These are phyloP conservation scores for Neurospora sp. DNA, from an alignment of 495 filamentous ascomycete species.

Conservation along the genomic window DNA sequence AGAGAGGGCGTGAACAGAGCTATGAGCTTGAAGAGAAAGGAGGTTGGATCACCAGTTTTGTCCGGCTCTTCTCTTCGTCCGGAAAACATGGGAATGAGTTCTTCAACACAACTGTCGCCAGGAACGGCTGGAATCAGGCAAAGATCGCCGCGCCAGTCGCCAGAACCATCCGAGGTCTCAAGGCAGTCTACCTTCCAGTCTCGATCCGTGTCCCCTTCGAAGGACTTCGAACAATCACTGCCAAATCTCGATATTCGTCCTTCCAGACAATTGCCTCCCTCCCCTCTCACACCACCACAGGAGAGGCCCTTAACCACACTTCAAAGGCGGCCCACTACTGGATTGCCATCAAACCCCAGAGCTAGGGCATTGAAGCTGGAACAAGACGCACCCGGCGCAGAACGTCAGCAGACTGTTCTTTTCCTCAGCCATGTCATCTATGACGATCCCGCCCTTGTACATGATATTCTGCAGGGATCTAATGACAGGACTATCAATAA, in stretches of 20 bases:
- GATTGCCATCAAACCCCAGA: constrained; percentile 39
- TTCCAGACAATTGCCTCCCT: constrained; percentile 22
- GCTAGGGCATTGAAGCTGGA: constrained; percentile 28
- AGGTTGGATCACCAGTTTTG: constrained; percentile 20
- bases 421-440: constrained; percentile 44
- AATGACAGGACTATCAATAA: constrained; percentile 16
- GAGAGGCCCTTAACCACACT: constrained; percentile 30
- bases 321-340: constrained; percentile 37
- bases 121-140: constrained; percentile 30
- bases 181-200: neutral
- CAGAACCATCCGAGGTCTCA: neutral
- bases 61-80: constrained; percentile 8
- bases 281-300: constrained; percentile 18
- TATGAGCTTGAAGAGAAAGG: constrained; percentile 33
- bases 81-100: constrained; percentile 8
- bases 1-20: constrained; percentile 25
- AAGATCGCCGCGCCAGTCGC: constrained; percentile 28
- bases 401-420: constrained; percentile 38
- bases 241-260: constrained; percentile 20
- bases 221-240: neutral
- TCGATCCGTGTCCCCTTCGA: neutral
- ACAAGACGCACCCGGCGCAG: constrained; percentile 15
- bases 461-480: constrained; percentile 34
- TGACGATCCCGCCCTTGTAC: constrained; percentile 34
- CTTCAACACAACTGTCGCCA: constrained; percentile 36